Evolutionary conservation across 2,329 filamentous ascomycete genomes (phyloP), one percentile per base, ranked within the genome.

Genomic region (Fusarium gaditjirri): DNA sequence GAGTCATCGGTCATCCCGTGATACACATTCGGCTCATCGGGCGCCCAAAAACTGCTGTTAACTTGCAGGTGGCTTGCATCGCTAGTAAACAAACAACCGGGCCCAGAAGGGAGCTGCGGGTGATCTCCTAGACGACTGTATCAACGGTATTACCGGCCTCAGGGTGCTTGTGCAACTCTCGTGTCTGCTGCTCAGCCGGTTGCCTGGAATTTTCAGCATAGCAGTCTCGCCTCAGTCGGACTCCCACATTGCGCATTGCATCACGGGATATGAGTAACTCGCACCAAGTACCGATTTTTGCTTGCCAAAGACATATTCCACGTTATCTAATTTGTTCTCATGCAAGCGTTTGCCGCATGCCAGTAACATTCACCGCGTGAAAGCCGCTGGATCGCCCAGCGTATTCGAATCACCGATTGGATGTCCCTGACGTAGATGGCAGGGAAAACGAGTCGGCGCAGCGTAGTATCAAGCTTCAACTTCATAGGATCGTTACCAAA

Each of bases 111-210:
- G 42, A 60, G 42, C 55, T 61, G 27, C n/a, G n/a, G 31, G 17
- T 56, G 55, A 61, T 50, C 35, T 36, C 36, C 54, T 31, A 38
- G 31, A 33, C 54, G 60, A 38, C 21, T 11, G 17, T 21, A 29
- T 38, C 44, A 70, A 72, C 49, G 61, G 70, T 74, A 59, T 63
- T 44, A 67, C 74, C 61, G 36, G 60, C 46, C 25, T 64, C 39
- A n/a, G 52, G 39, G 27, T 42, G 25, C 55, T 57, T 58, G 75
- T 76, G 61, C 29, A 46, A 76, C 75, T 25, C 63, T 76, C 75
- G 74, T 77, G 69, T 76, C 75, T 76, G 74, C 67, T 65, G 75
- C 44, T 69, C 72, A 73, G 73, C 75, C 54, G 49, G 29, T 56
- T 55, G 44, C 56, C 35, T 59, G 53, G 64, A 66, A 54, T 43